These are phyloP conservation scores for Poa annua DNA, from an alignment of 176 grass and related monocot genomes.

Conservation along the genomic window DNA sequence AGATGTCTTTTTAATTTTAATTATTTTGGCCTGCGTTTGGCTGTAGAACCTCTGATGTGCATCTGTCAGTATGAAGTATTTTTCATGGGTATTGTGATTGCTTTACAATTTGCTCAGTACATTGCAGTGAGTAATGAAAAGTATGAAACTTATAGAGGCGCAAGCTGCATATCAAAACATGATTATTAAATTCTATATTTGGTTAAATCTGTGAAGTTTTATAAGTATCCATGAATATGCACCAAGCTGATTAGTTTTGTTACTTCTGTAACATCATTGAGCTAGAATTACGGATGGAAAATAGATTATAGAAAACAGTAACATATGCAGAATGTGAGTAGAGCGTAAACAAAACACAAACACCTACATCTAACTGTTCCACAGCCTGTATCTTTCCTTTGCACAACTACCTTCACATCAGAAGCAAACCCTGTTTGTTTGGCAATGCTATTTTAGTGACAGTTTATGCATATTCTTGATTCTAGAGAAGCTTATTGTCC, in stretches of 20 bases:
- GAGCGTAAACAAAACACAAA: not conserved
- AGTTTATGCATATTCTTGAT: constrained; percentile 25
- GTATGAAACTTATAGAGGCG: not conserved
- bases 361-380: not conserved
- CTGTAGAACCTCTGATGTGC: not conserved
- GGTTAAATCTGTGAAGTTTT: constrained; percentile 11
- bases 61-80: not conserved
- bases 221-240: not conserved
- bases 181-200: not conserved
- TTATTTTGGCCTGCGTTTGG: not conserved
- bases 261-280: constrained; percentile 1
- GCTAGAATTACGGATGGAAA: not conserved
- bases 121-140: not conserved
- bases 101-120: not conserved
- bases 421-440: not conserved
- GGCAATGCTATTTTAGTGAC: not conserved
- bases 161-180: not conserved
- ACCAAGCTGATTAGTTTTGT: not conserved
- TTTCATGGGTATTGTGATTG: not conserved
- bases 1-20: not conserved
- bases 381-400: not conserved
- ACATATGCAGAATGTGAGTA: constrained; percentile 6
- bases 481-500: constrained; percentile 89
- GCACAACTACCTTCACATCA: not conserved
- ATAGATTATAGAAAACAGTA: constrained; percentile 3